Conservation (phyloP, 169 alveolate genomes). For the Pseudocohnilembus persalinus region DNA sequence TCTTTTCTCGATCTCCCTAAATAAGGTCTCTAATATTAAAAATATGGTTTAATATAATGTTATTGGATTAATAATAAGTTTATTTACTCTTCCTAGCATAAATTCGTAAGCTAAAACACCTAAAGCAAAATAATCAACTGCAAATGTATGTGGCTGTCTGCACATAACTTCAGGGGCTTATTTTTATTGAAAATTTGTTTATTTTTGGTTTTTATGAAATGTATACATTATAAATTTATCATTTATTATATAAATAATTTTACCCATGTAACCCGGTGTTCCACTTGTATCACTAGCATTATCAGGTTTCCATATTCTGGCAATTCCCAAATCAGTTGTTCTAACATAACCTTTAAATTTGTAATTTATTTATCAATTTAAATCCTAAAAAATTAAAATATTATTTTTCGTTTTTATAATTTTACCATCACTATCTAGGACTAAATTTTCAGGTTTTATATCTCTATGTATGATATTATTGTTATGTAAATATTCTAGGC, state of each 20-base stretch:
- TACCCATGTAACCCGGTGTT: constrained; percentile 66
- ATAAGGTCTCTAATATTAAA: constrained; percentile 56
- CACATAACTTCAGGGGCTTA: constrained; percentile 73
- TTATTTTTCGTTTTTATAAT: too few relatives aligned
- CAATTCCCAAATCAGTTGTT: constrained; percentile 63
- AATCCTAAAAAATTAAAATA: neutral
- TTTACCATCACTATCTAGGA: constrained; percentile 55
- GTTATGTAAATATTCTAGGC: constrained; percentile 78
- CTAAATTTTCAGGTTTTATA: constrained; percentile 84
- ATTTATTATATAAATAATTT: neutral
- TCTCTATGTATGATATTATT: constrained; percentile 79
- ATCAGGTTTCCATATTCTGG: constrained; percentile 51
- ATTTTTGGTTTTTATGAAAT: neutral
- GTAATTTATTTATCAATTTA: neutral
- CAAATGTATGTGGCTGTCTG: constrained; percentile 48
- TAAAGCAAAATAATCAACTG: constrained; percentile 65
- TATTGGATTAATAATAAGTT: neutral
- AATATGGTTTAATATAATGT: neutral
- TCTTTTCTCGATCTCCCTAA: constrained; percentile 65
- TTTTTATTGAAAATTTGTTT: neutral
- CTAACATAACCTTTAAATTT: constrained; percentile 47
- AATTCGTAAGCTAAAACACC: constrained; percentile 70
- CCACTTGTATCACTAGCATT: constrained; percentile 59
- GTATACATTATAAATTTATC: neutral
- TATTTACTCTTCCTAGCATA: constrained; percentile 52